These are phyloP conservation scores for Nepenthes alata DNA, from an alignment of 179 eudicot genomes.

Conservation along the genomic window DNA sequence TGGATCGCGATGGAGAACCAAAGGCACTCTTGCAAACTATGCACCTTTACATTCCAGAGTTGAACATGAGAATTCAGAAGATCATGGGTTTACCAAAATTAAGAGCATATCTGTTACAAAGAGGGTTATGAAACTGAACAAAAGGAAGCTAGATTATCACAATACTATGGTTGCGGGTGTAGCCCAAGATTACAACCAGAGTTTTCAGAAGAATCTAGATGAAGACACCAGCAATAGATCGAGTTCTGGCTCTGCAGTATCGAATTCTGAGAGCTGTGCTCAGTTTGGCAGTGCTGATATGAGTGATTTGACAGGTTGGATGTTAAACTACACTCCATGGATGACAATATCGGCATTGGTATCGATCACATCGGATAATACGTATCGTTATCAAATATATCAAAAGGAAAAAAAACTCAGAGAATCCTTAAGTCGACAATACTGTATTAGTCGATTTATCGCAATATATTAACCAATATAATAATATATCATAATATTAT, in stretches of 20 bases:
- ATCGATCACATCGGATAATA: background rate
- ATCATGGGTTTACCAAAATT: conserved; percentile 37
- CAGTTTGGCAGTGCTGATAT: conserved; percentile 74
- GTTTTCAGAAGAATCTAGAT: conserved; percentile 41
- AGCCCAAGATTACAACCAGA: conserved; percentile 31
- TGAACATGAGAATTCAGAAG: conserved; percentile 66
- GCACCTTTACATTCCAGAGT: conserved; percentile 85
- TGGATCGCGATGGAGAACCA: conserved; percentile 98
- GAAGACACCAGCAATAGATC: conserved; percentile 91
- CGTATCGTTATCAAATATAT: background rate
- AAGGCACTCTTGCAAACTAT: conserved; percentile 83
- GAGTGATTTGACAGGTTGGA: conserved; percentile 83
- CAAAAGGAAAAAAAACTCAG: background rate
- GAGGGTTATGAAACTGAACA: conserved; percentile 57
- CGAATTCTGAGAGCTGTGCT: conserved; percentile 82
- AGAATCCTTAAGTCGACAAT: background rate
- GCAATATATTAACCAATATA: too few species aligned
- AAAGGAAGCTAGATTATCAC: conserved; percentile 54
- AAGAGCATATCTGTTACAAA: conserved; percentile 53
- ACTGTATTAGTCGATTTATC: too few species aligned
- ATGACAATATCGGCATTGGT: too few species aligned
- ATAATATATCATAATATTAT: too few species aligned
- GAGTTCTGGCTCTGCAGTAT: conserved; percentile 93
- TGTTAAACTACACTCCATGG: conserved; percentile 10
- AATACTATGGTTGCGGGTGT: conserved; percentile 19